phyloP scores from a whole-genome alignment of 495 filamentous ascomycete genomes.

The Lophiostoma macrostomum region DNA sequence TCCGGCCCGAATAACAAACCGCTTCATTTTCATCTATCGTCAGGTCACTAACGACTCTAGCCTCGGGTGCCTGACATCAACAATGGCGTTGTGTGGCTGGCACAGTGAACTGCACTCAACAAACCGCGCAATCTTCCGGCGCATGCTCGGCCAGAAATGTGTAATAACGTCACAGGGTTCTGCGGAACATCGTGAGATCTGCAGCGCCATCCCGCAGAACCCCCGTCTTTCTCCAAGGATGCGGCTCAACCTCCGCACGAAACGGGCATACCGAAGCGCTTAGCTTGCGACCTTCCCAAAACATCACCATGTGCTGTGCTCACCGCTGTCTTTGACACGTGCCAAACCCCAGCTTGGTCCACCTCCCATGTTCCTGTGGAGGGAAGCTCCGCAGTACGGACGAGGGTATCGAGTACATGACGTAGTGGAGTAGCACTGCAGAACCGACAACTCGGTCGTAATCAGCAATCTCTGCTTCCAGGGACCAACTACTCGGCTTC shows the following conservation, averaged over 20 bases:
- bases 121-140: too few relatives aligned
- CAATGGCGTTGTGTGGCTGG: too few relatives aligned
- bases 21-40: background rate
- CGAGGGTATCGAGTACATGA: constrained; percentile 14
- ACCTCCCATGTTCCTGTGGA: constrained; percentile 3
- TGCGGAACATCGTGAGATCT: constrained; percentile 12
- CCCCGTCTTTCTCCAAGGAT: constrained; percentile 16
- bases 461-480: constrained; percentile 15
- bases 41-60: background rate
- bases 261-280: constrained; percentile 23
- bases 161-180: constrained; percentile 17
- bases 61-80: too few relatives aligned
- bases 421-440: constrained; percentile 10
- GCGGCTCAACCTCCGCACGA: constrained; percentile 6
- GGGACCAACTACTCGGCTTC: background rate
- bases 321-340: constrained; percentile 17
- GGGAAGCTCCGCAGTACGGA: background rate
- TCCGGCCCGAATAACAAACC: too few relatives aligned
- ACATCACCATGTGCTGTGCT: background rate
- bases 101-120: too few relatives aligned
- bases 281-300: constrained; percentile 5
- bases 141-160: constrained; percentile 13
- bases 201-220: constrained; percentile 6
- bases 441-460: constrained; percentile 9
- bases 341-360: constrained; percentile 16